A percentile compares a stretch with the other conserved stretches of the same genome.
Evolutionary conservation across 2,329 filamentous ascomycete species (phyloP).

Genomic region (Leptographium lundbergii): DNA sequence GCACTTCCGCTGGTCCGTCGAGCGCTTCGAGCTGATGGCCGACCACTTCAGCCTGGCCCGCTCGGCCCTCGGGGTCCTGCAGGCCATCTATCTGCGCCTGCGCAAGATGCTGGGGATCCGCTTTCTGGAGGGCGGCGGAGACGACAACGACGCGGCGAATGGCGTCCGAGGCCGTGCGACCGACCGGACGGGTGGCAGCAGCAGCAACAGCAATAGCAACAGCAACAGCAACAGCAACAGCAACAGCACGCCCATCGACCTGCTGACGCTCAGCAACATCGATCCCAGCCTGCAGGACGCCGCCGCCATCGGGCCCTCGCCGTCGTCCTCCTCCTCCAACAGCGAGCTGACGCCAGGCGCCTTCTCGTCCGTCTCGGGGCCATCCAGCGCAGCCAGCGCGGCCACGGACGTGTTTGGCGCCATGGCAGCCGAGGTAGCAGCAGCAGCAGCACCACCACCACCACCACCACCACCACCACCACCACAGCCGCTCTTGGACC

Average conservation of each 20-base stretch:
- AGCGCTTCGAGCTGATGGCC: constrained; percentile 44
- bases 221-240: background rate
- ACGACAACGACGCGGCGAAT: too few relatives aligned
- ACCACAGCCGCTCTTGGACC: background rate
- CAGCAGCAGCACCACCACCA: background rate
- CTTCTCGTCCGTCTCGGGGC: background rate
- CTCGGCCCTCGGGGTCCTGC: constrained; percentile 40
- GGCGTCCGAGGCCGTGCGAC: too few relatives aligned
- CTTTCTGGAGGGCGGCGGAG: constrained; percentile 14
- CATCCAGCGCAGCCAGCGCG: constrained; percentile 4
- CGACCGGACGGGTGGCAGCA: background rate
- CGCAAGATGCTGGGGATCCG: constrained; percentile 32
- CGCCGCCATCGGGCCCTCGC: background rate
- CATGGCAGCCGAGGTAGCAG: background rate
- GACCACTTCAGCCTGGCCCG: constrained; percentile 39
- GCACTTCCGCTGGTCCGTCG: constrained; percentile 47
- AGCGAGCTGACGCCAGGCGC: constrained; percentile 5
- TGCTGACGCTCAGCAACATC: constrained; percentile 10
- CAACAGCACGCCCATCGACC: constrained; percentile 6
- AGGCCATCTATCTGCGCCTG: constrained; percentile 40
- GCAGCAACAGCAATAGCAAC: too few relatives aligned
- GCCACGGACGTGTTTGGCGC: constrained; percentile 6
- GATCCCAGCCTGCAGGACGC: constrained; percentile 11
- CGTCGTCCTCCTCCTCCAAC: background rate
- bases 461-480: background rate